Conservation (phyloP, 2,329 filamentous ascomycete species). For the Fusarium sp. region DNA sequence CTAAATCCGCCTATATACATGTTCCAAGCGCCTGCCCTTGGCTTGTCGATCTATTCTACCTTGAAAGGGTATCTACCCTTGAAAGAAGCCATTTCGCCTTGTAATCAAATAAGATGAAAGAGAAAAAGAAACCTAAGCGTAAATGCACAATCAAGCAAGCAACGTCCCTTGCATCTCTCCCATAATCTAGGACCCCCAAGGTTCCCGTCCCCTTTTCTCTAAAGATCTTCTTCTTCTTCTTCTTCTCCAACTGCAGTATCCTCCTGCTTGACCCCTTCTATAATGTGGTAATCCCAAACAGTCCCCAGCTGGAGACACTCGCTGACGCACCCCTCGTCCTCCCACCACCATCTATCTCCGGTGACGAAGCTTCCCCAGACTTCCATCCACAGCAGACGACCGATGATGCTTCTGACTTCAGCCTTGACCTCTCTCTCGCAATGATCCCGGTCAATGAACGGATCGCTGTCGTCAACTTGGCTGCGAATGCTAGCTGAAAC, state of each 20-base stretch:
- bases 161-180: neutral
- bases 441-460: constrained; percentile 31
- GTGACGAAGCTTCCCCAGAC: constrained; percentile 65
- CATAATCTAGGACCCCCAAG: constrained; percentile 1
- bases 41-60: neutral
- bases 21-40: neutral
- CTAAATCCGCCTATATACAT: constrained; percentile 2
- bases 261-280: constrained; percentile 62
- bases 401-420: constrained; percentile 62
- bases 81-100: neutral
- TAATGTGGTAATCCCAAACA: constrained; percentile 66
- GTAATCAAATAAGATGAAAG: neutral
- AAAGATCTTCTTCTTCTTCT: neutral
- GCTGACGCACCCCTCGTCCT: constrained; percentile 61
- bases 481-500: constrained; percentile 47
- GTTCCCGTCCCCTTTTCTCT: neutral
- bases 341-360: constrained; percentile 68
- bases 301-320: constrained; percentile 65
- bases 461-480: constrained; percentile 37
- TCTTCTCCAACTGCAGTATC: neutral
- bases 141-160: constrained; percentile 11
- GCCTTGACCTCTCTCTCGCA: constrained; percentile 50
- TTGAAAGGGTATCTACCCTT: neutral
- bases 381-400: constrained; percentile 68
- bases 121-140: neutral